A percentile compares a stretch with the other conserved stretches of the same genome.
These are phyloP conservation scores for Podospora conica DNA, from an alignment of 495 filamentous ascomycete genomes.

Conservation along the genomic window DNA sequence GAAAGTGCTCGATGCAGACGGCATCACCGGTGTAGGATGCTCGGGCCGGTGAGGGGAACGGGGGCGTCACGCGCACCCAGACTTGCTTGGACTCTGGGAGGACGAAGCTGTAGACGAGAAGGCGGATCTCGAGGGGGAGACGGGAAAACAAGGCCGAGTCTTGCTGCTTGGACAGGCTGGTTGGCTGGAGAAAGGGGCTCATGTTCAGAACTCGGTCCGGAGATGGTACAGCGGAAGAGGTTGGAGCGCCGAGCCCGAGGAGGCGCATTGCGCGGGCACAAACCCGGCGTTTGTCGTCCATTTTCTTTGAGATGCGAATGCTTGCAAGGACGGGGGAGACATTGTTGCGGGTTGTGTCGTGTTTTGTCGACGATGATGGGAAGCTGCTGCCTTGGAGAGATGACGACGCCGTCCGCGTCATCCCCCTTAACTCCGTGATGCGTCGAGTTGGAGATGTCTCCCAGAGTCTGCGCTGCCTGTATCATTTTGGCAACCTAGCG, in stretches of 20 bases:
- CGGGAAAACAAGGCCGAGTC: not conserved
- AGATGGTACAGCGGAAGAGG: not conserved
- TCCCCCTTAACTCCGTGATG: no score
- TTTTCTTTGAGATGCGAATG: not conserved
- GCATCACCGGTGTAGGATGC: not conserved
- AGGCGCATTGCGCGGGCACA: not conserved
- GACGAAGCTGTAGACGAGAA: not conserved
- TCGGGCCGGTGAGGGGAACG: not conserved
- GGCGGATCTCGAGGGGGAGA: not conserved
- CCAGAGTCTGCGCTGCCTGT: not conserved
- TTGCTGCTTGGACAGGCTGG: not conserved
- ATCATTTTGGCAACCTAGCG: not conserved
- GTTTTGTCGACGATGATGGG: not conserved
- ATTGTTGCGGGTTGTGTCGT: not conserved
- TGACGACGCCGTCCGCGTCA: not conserved
- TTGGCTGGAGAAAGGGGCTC: not conserved
- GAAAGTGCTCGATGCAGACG: slow-evolving; percentile 2
- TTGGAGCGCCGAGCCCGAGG: not conserved
- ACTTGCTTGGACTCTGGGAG: not conserved
- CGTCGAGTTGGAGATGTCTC: not conserved
- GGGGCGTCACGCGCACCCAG: not conserved
- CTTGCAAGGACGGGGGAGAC: not conserved
- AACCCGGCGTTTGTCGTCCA: not conserved
- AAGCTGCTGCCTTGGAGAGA: not conserved
- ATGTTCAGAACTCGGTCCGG: not conserved